Evolutionary conservation across 179 eudicot species (phyloP), one percentile per base, ranked within the genome.

Genomic region (Drosera spatulata): DNA sequence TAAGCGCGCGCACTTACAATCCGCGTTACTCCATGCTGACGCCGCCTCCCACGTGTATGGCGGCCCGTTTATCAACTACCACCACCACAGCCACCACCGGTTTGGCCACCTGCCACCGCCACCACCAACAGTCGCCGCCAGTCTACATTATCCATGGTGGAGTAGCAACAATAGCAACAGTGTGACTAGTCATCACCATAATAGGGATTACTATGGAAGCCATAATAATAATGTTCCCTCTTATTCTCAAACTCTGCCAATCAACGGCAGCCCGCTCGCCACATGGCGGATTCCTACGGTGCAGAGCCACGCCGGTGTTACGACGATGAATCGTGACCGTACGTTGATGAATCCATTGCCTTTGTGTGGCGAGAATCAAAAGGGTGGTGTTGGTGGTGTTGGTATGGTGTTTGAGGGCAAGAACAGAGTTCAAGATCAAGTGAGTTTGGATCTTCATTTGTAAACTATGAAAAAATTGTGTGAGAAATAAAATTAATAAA

Each of bases 391-490:
- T 22, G 33, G 33, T 22, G 33, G 33, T 22, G 33, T 22, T 22
- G 33, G 33, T 22, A 22, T 22, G 33, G 33, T 22, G 33, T 22
- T 22, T 22, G 33, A 22, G 33, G 33, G 33, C 33, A 22, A 22
- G 33, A 22, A 22, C 38, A 68, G 61, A 65, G 65, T 75, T 56
- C 79, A 81, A 64, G 90, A 85, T 66, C 82, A 84, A 52, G 93
- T 93, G 87, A 93, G 99, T 85, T 83, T 93, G 75, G 99, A 93
- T 76, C 87, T 93, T 72, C 93, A 76, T 78, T 74, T 91, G 80
- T 91, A 75, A 71, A 51, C 33, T 4, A 10, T 41, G 33, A 22
- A 22, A 22, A 22, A 22, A 22, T 22, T 22, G 1, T 22, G 33
- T 22, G 33, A 22, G 33, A 22, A 22, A 22, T 22, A 22, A 22